Base-by-base conservation (phyloP, 768 basidiomycete genomes). In the Lactarius sanguifluus region DNA sequence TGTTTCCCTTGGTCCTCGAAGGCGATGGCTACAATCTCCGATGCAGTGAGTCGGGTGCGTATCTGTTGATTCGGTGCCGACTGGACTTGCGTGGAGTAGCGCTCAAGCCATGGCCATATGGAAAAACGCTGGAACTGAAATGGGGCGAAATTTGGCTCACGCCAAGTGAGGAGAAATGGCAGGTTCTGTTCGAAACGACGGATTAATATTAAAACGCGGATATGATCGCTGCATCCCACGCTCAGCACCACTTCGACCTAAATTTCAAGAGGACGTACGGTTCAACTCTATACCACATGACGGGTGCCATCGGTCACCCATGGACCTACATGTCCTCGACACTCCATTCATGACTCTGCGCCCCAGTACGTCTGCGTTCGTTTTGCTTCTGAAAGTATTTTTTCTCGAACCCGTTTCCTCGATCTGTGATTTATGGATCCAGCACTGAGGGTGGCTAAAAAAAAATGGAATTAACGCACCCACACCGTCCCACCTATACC, bases 401-500 rank as follows among this genome's bases (percentile, higher is more conserved):
- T 80, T 90, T 92, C 80, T 98, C 96, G 72, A 96, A 98, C 4
- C 96, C 97, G 69, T 90, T 98, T 4, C 92, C 86, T 63, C 95
- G 85, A 75, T 98, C 95, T 95, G 70, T 18, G 61, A 63, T 55
- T 34, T 34, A 52, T 36, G 36, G 45, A 57, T 66, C 16, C 64
- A 61, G 40, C 41, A 12, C 25, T 18, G 71, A 28, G 59, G 28
- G 2, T 62, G 18, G 5, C 16, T 50, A 15, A 15, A 59, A 55
- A 55, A 45, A 59, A 45, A 34, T 59, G 25, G n/a, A 30, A 56
- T 23, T 62, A 12, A 81, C 84, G 70, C 68, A 94, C 96, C 96
- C 69, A 98, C 97, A 34, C 97, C 97, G 75, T 99, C 97, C 97
- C 97, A 99, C 74, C 96, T 83, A 75, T 95, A 94, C 0, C 97